Conservation (phyloP, 2,329 filamentous ascomycete species). For the Colletotrichum shisoi region DNA sequence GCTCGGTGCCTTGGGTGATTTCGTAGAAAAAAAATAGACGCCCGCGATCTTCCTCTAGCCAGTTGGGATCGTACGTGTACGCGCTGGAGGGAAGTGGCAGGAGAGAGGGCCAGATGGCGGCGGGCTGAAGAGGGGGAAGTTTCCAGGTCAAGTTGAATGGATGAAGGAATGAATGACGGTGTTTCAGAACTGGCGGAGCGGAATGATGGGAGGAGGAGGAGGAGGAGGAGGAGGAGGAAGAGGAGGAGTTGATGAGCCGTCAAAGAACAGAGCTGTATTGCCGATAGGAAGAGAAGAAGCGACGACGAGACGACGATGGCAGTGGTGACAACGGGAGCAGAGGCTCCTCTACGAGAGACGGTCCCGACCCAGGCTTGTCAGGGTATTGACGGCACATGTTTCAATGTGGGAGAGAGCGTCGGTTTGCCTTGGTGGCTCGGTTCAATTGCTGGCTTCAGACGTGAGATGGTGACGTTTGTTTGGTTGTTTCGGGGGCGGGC, state of each 20-base stretch:
- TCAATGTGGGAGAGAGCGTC: slow-evolving; percentile 24
- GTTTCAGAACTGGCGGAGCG: slow-evolving; percentile 16
- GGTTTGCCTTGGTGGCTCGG: slow-evolving; percentile 31
- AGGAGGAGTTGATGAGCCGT: background rate
- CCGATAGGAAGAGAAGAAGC: background rate
- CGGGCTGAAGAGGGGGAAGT: background rate
- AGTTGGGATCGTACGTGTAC: background rate
- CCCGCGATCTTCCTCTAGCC: slow-evolving; percentile 2
- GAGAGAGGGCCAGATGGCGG: background rate
- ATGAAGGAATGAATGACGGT: slow-evolving; percentile 16
- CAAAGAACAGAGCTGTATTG: slow-evolving; percentile 8
- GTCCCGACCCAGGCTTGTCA: slow-evolving; percentile 11
- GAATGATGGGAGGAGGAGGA: background rate
- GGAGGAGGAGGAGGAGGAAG: too few species aligned
- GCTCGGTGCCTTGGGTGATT: slow-evolving; percentile 19
- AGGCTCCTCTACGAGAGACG: slow-evolving; percentile 22
- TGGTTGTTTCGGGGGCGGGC: slow-evolving; percentile 17
- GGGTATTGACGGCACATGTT: slow-evolving; percentile 37
- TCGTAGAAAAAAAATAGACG: slow-evolving; percentile 10
- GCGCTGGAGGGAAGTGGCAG: background rate
- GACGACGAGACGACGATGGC: background rate
- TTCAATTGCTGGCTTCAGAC: slow-evolving; percentile 36
- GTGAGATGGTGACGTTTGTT: slow-evolving; percentile 38
- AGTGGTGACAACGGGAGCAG: slow-evolving; percentile 3
- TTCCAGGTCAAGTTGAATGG: too few species aligned